A percentile compares a stretch with the other conserved stretches of the same genome.
Conservation (phyloP, 2,329 filamentous ascomycete species). For the Cryoendolithus antarcticus region DNA sequence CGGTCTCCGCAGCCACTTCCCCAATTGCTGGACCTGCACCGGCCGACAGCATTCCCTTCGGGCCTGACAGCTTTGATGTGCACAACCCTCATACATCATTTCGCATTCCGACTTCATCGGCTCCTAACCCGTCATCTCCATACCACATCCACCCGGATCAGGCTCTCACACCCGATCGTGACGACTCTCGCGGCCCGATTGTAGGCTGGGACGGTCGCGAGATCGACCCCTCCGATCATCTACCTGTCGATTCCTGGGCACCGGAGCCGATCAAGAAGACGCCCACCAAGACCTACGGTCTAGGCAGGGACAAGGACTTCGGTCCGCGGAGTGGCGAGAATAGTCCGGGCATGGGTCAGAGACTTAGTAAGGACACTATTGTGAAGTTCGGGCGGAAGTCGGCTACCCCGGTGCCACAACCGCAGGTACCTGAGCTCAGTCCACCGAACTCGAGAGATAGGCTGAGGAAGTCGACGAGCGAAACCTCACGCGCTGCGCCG, state of each 20-base stretch:
- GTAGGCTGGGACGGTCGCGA: constrained; percentile 64
- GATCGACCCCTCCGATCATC: constrained; percentile 68
- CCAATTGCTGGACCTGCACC: not conserved
- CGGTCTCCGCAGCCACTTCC: constrained; percentile 52
- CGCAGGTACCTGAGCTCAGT: constrained; percentile 16
- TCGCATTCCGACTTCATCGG: not conserved
- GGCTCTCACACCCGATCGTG: constrained; percentile 11
- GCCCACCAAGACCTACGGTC: constrained; percentile 23
- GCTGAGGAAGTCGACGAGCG: constrained; percentile 47
- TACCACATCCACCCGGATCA: constrained; percentile 17
- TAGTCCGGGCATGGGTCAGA: constrained; percentile 6
- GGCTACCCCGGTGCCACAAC: constrained; percentile 24
- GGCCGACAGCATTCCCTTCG: constrained; percentile 50
- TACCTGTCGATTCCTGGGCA: constrained; percentile 66
- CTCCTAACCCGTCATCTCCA: constrained; percentile 9
- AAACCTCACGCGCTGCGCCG: constrained; percentile 8
- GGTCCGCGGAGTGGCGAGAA: constrained; percentile 16
- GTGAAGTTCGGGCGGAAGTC: constrained; percentile 33
- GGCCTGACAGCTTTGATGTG: constrained; percentile 62
- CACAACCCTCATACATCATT: constrained; percentile 44
- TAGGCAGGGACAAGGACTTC: constrained; percentile 22
- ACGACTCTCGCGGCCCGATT: constrained; percentile 48
- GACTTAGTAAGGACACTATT: constrained; percentile 19
- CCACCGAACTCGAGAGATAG: constrained; percentile 36
- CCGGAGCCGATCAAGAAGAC: constrained; percentile 58